A percentile compares a stretch with the other conserved stretches of the same genome.
Evolutionary conservation across 1,284 basidiomycete species (phyloP).

Genomic region (Phellopilus nigrolimitatus): DNA sequence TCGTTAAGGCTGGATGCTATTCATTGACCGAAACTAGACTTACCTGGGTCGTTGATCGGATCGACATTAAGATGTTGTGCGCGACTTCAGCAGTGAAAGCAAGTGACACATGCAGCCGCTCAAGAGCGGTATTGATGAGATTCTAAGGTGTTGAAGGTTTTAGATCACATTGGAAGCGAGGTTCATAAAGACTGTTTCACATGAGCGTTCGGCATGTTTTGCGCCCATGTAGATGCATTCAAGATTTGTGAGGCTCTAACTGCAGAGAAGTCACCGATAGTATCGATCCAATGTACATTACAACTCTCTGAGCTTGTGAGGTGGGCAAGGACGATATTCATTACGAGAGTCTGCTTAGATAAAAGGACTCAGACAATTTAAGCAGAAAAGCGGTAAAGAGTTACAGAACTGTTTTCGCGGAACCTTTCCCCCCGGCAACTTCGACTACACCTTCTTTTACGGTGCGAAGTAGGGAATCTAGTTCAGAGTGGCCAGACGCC

Average conservation of each 20-base stretch:
- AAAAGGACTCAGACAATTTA: not conserved
- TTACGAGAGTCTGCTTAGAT: slow-evolving; percentile 47
- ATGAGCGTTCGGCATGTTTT: slow-evolving; percentile 30
- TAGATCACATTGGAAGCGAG: too few relatives aligned
- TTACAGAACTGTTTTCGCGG: slow-evolving; percentile 58
- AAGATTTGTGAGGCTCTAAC: slow-evolving; percentile 37
- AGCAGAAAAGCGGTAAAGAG: slow-evolving; percentile 4
- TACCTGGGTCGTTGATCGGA: slow-evolving; percentile 33
- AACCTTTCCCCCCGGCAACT: slow-evolving; percentile 54
- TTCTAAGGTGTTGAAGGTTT: too few relatives aligned
- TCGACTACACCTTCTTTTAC: slow-evolving; percentile 49
- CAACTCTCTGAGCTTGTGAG: slow-evolving; percentile 36
- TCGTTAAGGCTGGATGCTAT: too few relatives aligned
- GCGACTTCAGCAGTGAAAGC: slow-evolving; percentile 54
- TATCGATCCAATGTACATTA: slow-evolving; percentile 64
- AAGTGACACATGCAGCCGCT: slow-evolving; percentile 46
- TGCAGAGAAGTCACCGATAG: slow-evolving; percentile 57
- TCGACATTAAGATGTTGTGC: slow-evolving; percentile 44
- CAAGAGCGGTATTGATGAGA: slow-evolving; percentile 31
- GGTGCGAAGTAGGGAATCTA: slow-evolving; percentile 48
- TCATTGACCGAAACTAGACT: slow-evolving; percentile 19
- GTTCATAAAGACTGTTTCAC: not conserved
- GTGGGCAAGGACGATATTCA: slow-evolving; percentile 52
- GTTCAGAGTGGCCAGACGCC: slow-evolving; percentile 36
- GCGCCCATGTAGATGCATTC: slow-evolving; percentile 21